phyloP scores from a whole-genome alignment of 352 stramenopile genomes.

The Aphanomyces stellatus region DNA sequence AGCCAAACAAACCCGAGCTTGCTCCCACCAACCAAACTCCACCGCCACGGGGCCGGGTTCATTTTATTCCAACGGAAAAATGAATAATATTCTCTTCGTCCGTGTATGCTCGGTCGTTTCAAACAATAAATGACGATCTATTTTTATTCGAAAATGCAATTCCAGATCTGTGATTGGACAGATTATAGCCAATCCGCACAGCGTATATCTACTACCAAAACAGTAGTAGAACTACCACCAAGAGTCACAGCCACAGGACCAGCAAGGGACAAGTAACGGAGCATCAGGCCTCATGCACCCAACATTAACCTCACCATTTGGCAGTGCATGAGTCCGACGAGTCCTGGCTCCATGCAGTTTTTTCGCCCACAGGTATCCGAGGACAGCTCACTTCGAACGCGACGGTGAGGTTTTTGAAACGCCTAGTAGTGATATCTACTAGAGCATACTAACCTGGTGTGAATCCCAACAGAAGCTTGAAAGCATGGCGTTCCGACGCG shows the following conservation, averaged over 20 bases:
- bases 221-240: no score
- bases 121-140: background rate
- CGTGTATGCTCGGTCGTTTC: background rate
- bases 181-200: background rate
- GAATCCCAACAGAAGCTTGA: no score
- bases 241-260: no score
- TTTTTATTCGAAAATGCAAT: background rate
- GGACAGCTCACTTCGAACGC: background rate
- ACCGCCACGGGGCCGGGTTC: no score
- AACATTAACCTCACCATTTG: no score
- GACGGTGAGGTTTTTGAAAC: background rate
- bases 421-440: background rate
- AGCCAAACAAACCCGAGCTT: background rate
- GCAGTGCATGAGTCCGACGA: no score
- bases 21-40: slow-evolving; percentile 16
- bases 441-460: no score
- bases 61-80: background rate
- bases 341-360: no score
- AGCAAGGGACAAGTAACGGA: no score
- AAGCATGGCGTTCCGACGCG: background rate
- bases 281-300: no score
- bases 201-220: no score
- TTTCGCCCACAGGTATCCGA: background rate
- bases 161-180: background rate
- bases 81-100: background rate